Base-by-base conservation (phyloP, 75 land plant genomes). In the Sequoia sempervirens region DNA sequence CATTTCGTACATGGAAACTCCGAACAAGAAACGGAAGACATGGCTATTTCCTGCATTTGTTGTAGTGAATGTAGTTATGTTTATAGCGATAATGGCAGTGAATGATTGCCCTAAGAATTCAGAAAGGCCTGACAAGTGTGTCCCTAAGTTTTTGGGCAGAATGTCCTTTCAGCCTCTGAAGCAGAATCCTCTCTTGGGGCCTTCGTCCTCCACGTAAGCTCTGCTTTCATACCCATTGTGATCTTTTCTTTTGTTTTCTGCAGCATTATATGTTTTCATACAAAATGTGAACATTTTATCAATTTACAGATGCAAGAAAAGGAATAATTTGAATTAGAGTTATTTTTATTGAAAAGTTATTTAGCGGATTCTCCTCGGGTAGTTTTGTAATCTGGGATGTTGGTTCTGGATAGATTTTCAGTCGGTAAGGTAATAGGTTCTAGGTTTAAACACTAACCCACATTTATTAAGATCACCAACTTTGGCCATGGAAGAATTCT, bases 111-210 rank as follows among this genome's bases (percentile, higher is more conserved):
- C 91, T 2, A 80, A 53, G 36, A 80, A 82, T 4, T 23, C 37
- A 13, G 30, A 38, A 30, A 28, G 14, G 4, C 87, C 84, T 15
- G 73, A 75, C 36, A 53, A 82, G 14, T 92, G 93, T 83, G 82
- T 87, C 28, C 79, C 85, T 14, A 12, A 20, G 28, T 84, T 87
- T 26, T 76, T 92, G 28, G 89, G 87, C 4, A 72, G 92, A 30
- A 84, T 86, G 75, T 91, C 93, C 4, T 92, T 92, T 81, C 88
- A 90, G 82, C 92, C 93, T 11, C 37, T 89, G 30, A 45, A 64
- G 10, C 81, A 91, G 79, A 92, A 92, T 58, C 91, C 92, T 2
- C 89, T 92, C 76, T 50, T 92, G 66, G 92, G 93, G 30, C 92
- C 92, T 78, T 89, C 92, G 75, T 40, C 89, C 76, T 23, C 66